Evolutionary conservation across 495 filamentous ascomycete species (phyloP).

Genomic region (Xylona heveae): DNA sequence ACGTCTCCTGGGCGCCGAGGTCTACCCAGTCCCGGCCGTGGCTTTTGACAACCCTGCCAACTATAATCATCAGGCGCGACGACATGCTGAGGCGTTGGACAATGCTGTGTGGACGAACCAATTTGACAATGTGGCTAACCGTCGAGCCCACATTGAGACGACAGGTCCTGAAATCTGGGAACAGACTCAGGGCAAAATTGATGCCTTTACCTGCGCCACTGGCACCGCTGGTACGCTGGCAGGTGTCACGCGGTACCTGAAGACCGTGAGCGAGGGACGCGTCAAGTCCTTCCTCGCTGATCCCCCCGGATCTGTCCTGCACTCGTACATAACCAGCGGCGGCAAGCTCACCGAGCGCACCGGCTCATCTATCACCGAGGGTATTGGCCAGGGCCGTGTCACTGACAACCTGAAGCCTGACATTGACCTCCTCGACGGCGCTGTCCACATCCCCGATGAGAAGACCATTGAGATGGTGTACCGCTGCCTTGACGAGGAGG

Average conservation of each 20-base stretch:
- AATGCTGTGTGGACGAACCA: constrained; percentile 99
- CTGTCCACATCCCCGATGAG: constrained; percentile 69
- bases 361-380: constrained; percentile 87
- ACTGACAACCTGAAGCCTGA: constrained; percentile 85
- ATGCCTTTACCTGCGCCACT: constrained; percentile 90
- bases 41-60: constrained; percentile 92
- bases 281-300: constrained; percentile 89
- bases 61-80: constrained; percentile 87
- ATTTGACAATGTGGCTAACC: constrained; percentile 91
- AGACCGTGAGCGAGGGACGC: constrained; percentile 52
- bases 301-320: constrained; percentile 77
- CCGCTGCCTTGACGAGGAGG: constrained; percentile 88
- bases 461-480: constrained; percentile 98
- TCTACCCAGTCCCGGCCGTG: constrained; percentile 92
- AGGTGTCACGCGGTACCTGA: constrained; percentile 74
- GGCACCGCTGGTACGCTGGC: constrained; percentile 86
- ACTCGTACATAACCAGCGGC: constrained; percentile 74
- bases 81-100: constrained; percentile 64
- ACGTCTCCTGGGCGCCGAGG: constrained; percentile 81
- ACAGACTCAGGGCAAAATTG: constrained; percentile 71
- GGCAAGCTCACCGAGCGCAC: constrained; percentile 62
- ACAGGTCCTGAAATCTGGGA: constrained; percentile 94
- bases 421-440: constrained; percentile 67
- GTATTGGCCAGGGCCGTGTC: constrained; percentile 91
- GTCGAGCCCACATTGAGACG: constrained; percentile 86